These are phyloP conservation scores for Phaeosphaeriaceae sp. DNA, from an alignment of 2,329 filamentous ascomycete genomes.

Conservation along the genomic window DNA sequence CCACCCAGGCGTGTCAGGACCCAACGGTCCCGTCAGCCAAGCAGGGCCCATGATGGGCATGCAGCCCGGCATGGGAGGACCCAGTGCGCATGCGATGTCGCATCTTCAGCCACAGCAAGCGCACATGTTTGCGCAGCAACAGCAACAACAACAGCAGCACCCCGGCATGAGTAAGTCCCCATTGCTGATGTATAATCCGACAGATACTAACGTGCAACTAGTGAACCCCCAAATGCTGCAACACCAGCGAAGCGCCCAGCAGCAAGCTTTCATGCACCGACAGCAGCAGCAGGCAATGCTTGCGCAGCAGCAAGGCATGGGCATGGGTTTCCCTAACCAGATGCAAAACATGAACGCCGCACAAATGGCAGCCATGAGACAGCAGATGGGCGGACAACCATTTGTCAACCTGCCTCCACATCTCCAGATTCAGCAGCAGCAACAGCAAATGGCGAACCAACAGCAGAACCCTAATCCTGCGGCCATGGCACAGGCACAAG, in stretches of 20 bases:
- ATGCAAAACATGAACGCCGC: slow-evolving; percentile 58
- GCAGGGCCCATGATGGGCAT: slow-evolving; percentile 77
- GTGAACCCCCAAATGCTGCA: slow-evolving; percentile 52
- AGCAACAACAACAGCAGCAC: slow-evolving; percentile 54
- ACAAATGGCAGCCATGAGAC: slow-evolving; percentile 37
- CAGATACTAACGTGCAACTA: slow-evolving; percentile 20
- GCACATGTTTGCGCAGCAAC: slow-evolving; percentile 62
- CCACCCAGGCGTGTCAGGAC: slow-evolving; percentile 74
- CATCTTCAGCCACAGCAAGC: slow-evolving; percentile 72
- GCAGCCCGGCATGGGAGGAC: slow-evolving; percentile 67
- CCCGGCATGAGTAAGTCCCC: slow-evolving; percentile 45
- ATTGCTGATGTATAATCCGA: background rate
- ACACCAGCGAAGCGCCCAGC: slow-evolving; percentile 52
- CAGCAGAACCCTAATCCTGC: slow-evolving; percentile 49
- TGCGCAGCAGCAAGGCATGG: slow-evolving; percentile 62
- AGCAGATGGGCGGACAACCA: slow-evolving; percentile 26
- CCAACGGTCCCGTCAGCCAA: slow-evolving; percentile 73
- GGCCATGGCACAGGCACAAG: slow-evolving; percentile 58
- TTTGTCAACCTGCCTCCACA: slow-evolving; percentile 41
- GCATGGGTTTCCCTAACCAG: slow-evolving; percentile 61
- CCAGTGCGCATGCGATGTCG: slow-evolving; percentile 73
- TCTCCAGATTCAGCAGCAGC: slow-evolving; percentile 54
- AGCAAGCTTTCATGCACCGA: slow-evolving; percentile 55
- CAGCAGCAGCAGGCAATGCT: slow-evolving; percentile 61
- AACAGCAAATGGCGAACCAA: slow-evolving; percentile 54